Evolutionary conservation across 2,329 filamentous ascomycete species (phyloP).

Genomic region (Penicillium capsulatum): DNA sequence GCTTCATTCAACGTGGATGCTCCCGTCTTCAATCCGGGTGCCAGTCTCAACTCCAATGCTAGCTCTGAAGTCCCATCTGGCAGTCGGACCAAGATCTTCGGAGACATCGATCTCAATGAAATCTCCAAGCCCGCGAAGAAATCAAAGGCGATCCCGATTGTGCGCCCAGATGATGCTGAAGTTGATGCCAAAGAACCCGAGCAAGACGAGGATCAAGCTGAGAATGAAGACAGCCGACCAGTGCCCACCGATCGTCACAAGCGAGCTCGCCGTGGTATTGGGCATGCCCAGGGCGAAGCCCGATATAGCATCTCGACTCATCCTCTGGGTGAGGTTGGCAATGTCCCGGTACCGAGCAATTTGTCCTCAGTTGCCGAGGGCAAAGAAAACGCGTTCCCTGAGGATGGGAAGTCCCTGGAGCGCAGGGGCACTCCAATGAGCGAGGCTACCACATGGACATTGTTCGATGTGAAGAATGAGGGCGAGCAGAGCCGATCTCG

Average conservation of each 20-base stretch:
- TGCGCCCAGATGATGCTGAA: slow-evolving; percentile 58
- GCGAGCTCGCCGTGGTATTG: slow-evolving; percentile 62
- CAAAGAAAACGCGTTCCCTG: slow-evolving; percentile 36
- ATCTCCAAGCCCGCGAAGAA: slow-evolving; percentile 63
- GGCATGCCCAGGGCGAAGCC: slow-evolving; percentile 68
- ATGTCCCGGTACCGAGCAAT: slow-evolving; percentile 26
- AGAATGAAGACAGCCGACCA: slow-evolving; percentile 59
- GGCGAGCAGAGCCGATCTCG: slow-evolving; percentile 48
- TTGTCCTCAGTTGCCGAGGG: slow-evolving; percentile 32
- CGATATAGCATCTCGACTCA: slow-evolving; percentile 59
- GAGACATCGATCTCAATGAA: slow-evolving; percentile 61
- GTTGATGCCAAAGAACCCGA: slow-evolving; percentile 37
- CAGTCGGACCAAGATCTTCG: slow-evolving; percentile 55
- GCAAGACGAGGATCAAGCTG: slow-evolving; percentile 39
- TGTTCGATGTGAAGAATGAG: slow-evolving; percentile 57
- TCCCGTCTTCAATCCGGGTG: slow-evolving; percentile 66
- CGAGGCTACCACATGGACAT: slow-evolving; percentile 51
- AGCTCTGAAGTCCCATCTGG: slow-evolving; percentile 18
- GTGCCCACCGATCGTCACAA: slow-evolving; percentile 69
- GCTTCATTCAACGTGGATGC: slow-evolving; percentile 72
- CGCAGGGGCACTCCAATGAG: slow-evolving; percentile 31
- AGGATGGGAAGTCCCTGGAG: slow-evolving; percentile 35
- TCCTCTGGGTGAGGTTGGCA: slow-evolving; percentile 32
- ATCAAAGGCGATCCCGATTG: slow-evolving; percentile 79
- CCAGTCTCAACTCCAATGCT: slow-evolving; percentile 26